Conservation (phyloP, 1,139 yeast species). For the Yamadazyma conglobata region DNA sequence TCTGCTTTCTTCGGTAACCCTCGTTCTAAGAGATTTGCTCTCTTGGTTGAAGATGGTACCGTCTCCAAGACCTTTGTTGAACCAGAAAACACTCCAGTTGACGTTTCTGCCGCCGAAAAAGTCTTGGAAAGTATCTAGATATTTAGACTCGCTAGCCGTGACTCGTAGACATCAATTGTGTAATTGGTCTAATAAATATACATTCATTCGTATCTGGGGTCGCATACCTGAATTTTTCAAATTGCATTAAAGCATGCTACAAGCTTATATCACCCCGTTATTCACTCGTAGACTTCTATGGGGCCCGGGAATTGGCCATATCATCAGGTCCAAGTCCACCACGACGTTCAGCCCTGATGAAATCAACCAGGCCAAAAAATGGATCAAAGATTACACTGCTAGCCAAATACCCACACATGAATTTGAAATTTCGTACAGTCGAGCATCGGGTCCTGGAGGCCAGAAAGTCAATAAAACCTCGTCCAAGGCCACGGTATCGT, state of each 20-base stretch:
- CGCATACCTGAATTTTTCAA: too few species aligned
- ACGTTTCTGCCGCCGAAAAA: constrained; percentile 41
- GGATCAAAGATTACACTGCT: constrained; percentile 20
- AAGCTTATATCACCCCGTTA: too few species aligned
- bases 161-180: too few species aligned
- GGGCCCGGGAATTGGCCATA: too few species aligned
- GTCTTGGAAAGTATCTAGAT: constrained; percentile 21
- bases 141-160: too few species aligned
- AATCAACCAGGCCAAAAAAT: constrained; percentile 23
- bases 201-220: too few species aligned
- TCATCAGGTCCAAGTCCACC: not conserved
- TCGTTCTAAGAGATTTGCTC: constrained; percentile 75
- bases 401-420: constrained; percentile 44
- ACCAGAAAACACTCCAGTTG: constrained; percentile 75
- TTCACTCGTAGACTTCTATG: too few species aligned
- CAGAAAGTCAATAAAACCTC: constrained; percentile 87
- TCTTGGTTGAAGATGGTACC: constrained; percentile 69
- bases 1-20: constrained; percentile 66
- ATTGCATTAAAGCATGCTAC: too few species aligned
- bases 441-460: constrained; percentile 94
- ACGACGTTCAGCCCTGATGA: constrained; percentile 16
- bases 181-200: too few species aligned
- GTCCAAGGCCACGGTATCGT: constrained; percentile 69
- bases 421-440: constrained; percentile 56
- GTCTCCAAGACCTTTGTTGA: constrained; percentile 67